These are phyloP conservation scores for Anisodus acutangulus DNA, from an alignment of 257 asterid species.

Conservation along the genomic window DNA sequence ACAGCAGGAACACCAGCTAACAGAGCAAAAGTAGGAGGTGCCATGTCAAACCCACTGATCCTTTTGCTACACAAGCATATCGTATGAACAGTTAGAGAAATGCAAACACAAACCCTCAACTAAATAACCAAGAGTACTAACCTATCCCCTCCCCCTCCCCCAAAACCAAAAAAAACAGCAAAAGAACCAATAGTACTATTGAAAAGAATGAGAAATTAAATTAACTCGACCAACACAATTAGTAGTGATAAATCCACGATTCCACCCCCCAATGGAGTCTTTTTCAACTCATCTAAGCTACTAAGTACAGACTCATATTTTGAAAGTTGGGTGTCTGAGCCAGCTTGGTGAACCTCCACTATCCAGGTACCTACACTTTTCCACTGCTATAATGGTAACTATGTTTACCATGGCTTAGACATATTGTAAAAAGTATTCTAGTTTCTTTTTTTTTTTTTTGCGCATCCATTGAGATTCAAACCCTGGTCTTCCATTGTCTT, in stretches of 20 bases:
- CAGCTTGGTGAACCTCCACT: background rate
- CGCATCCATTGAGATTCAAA: background rate
- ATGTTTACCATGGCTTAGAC: background rate
- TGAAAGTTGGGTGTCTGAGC: background rate
- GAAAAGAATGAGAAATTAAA: background rate
- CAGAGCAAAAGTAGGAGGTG: slow-evolving; percentile 75
- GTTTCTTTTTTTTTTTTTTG: background rate
- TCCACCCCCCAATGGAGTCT: background rate
- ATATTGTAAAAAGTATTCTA: background rate
- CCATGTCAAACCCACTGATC: slow-evolving; percentile 97
- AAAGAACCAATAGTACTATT: background rate
- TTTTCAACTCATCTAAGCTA: background rate
- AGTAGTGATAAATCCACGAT: background rate
- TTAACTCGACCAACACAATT: background rate
- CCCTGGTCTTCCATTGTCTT: background rate
- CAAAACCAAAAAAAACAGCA: background rate
- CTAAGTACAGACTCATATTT: background rate
- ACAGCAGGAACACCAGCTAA: slow-evolving; percentile 55
- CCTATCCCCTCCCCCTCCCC: background rate
- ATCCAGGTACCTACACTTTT: background rate
- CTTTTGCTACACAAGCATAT: slow-evolving; percentile 71
- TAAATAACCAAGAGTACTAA: background rate
- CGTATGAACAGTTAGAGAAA: slow-evolving; percentile 13
- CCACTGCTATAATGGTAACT: background rate
- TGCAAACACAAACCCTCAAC: background rate